Evolutionary conservation across 2,329 filamentous ascomycete genomes (phyloP).

Genomic region (Neonectria ditissima): DNA sequence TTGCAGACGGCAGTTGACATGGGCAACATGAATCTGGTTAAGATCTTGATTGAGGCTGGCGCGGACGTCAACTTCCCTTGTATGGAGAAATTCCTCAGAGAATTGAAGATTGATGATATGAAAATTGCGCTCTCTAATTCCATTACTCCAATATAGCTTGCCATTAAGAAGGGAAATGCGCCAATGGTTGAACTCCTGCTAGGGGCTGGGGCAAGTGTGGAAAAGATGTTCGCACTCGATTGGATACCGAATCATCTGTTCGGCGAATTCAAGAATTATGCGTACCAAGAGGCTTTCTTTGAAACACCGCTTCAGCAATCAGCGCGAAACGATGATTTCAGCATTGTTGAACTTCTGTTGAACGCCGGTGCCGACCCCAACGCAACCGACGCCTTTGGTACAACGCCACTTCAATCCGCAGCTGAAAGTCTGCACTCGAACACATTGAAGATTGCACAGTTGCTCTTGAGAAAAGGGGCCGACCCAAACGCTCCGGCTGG

Average conservation of each 20-base stretch:
- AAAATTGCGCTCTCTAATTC: too few species aligned
- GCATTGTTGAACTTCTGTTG: not conserved
- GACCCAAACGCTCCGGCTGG: not conserved
- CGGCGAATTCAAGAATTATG: too few species aligned
- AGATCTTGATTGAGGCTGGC: not conserved
- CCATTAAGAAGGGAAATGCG: not conserved
- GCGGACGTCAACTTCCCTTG: not conserved
- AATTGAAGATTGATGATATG: too few species aligned
- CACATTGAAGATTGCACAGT: not conserved
- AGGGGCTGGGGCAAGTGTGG: not conserved
- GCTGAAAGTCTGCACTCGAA: accelerated
- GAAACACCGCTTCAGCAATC: not conserved
- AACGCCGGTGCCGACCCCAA: not conserved
- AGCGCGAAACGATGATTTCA: too few species aligned
- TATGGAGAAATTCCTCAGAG: too few species aligned
- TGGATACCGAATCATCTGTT: not conserved
- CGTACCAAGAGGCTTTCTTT: too few species aligned
- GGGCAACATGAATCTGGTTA: not conserved
- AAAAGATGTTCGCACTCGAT: accelerated
- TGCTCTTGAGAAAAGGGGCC: not conserved
- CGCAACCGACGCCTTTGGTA: not conserved
- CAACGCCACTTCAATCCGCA: not conserved
- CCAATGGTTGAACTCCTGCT: not conserved
- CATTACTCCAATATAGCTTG: not conserved
- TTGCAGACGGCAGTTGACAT: too few species aligned